Base-by-base conservation (phyloP, 2,329 filamentous ascomycete genomes). In the Knoxdaviesia capensis region DNA sequence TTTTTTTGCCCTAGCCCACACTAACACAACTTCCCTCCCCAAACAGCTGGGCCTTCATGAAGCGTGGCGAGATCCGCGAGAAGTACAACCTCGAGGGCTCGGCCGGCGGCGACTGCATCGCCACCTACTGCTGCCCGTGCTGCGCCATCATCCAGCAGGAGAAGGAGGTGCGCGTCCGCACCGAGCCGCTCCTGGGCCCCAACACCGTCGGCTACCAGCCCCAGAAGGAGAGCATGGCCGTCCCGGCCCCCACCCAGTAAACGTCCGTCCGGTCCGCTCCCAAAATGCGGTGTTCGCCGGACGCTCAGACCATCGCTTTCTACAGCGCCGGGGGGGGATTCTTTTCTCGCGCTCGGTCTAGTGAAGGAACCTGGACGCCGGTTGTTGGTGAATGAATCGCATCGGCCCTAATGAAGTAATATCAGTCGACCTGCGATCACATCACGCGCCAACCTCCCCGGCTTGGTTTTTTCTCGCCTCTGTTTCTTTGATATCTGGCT, bases 81-180 rank as follows among this genome's bases (percentile, higher is more conserved):
- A 60, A 58, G 36, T 72, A 68, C 55, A 61, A 60, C 48, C 72
- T 76, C 50, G 53, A 66, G 38, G 70, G 71, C 34, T 59, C 56
- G 39, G 59, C 59, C 34, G 53, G 53, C 44, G 54, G 54, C 33
- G 71, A 76, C 52, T 76, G 62, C 56, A 66, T 64, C 48, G 53
- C 57, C n/a, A 56, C 63, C 9, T 72, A 58, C 53, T 75, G 64
- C 57, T 76, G 71, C 52, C 52, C 59, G 34, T 74, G 69, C 61
- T 76, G 71, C 50, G 59, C 62, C 5, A 54, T 74, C 44, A 61
- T 74, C 47, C 72, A 77, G 57, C 63, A 74, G 43, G 69, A 74
- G 44, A 70, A 71, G 48, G 71, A 76, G 50, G 62, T 66, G 38
- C 50, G 52, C 43, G 40, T 38, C 5, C 54, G 55, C 29, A 51